phyloP scores from a whole-genome alignment of 2,329 filamentous ascomycete species.

The Cylindrodendrum hubeiense region DNA sequence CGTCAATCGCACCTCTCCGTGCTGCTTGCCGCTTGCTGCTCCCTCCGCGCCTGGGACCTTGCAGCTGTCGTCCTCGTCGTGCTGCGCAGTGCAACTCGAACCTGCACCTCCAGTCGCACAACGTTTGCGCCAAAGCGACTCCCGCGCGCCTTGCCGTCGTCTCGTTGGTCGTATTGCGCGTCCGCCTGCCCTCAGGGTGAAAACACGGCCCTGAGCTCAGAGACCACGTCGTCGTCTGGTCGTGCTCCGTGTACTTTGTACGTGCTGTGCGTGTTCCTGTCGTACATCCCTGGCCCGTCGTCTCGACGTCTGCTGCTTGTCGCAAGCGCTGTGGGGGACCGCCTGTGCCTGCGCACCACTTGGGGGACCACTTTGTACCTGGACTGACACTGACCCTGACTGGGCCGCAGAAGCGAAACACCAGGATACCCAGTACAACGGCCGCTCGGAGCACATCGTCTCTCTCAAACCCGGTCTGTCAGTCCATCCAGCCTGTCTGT shows the following conservation, averaged over 20 bases:
- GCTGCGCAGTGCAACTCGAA: conserved; percentile 13
- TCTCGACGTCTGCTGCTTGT: conserved; percentile 9
- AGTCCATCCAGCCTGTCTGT: conserved; percentile 42
- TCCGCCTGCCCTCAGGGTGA: not conserved
- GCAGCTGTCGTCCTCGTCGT: conserved; percentile 13
- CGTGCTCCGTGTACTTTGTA: conserved; percentile 14
- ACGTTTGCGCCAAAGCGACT: not conserved
- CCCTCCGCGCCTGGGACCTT: conserved; percentile 9
- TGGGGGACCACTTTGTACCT: conserved; percentile 29
- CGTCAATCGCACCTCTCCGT: not conserved
- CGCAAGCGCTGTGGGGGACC: conserved; percentile 21
- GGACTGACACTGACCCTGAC: conserved; percentile 39
- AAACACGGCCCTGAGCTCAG: not conserved
- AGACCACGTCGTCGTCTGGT: conserved; percentile 20
- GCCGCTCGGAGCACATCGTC: conserved; percentile 30
- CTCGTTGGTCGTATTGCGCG: not conserved
- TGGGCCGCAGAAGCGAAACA: conserved; percentile 40
- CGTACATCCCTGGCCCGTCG: conserved; percentile 20
- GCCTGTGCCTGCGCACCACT: conserved; percentile 22
- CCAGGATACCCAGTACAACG: conserved; percentile 41
- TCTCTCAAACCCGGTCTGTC: conserved; percentile 24
- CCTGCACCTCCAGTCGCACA: not conserved
- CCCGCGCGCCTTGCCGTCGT: not conserved
- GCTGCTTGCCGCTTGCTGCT: not conserved
- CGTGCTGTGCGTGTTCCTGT: conserved; percentile 20